A percentile compares a stretch with the other conserved stretches of the same genome.
phyloP scores from a whole-genome alignment of 2,329 filamentous ascomycete genomes.

The Cryphonectria parasitica region DNA sequence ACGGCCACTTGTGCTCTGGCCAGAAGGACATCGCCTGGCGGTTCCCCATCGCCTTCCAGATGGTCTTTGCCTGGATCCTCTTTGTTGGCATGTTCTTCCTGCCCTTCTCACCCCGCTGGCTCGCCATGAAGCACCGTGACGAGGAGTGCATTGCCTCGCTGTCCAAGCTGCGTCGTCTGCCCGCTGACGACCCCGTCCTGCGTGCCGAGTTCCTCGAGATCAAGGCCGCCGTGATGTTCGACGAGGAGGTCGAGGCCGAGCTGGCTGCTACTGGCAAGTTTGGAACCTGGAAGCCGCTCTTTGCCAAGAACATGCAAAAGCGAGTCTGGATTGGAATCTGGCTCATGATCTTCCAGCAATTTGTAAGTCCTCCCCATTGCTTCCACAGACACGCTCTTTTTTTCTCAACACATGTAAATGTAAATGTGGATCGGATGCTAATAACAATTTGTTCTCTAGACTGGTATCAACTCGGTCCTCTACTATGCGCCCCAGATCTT shows the following conservation, averaged over 20 bases:
- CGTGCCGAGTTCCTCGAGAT: slow-evolving; percentile 38
- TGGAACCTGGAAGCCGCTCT: slow-evolving; percentile 31
- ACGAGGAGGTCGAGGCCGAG: slow-evolving; percentile 31
- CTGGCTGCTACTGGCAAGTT: slow-evolving; percentile 15
- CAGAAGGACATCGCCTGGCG: slow-evolving; percentile 31
- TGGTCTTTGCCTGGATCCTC: slow-evolving; percentile 30
- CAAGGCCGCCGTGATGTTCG: slow-evolving; percentile 35
- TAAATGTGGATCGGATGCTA: neutral
- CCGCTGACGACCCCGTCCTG: slow-evolving; percentile 31
- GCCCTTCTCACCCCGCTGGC: slow-evolving; percentile 35
- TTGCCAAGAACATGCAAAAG: slow-evolving; percentile 33
- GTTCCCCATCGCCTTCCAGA: slow-evolving; percentile 32
- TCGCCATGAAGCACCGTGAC: slow-evolving; percentile 34
- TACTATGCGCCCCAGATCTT: slow-evolving; percentile 34
- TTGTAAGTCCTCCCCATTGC: slow-evolving; percentile 10
- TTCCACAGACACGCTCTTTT: neutral
- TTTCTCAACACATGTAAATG: no score
- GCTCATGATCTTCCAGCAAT: slow-evolving; percentile 34
- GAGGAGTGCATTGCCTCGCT: slow-evolving; percentile 34
- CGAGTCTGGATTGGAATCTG: slow-evolving; percentile 31
- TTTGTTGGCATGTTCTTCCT: slow-evolving; percentile 29
- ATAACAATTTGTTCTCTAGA: slow-evolving; percentile 5
- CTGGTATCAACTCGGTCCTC: slow-evolving; percentile 33
- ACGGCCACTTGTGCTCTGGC: slow-evolving; percentile 32
- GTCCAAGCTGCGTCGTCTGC: slow-evolving; percentile 33